Base-by-base conservation (phyloP, 2,329 filamentous ascomycete genomes). In the Uncinocarpus reesii region DNA sequence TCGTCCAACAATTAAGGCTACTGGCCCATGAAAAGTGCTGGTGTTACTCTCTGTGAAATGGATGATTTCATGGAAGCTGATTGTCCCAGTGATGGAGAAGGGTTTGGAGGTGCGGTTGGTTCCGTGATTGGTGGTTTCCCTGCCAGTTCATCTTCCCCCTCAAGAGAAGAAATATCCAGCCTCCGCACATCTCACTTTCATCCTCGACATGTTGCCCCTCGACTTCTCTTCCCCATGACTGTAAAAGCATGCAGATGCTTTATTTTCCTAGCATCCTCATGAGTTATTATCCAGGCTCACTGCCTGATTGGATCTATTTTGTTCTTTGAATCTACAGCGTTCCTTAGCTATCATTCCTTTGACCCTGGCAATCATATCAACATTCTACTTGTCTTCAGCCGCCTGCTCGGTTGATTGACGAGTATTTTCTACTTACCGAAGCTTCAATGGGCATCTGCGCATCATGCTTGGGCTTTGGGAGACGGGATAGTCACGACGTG, bases 391-490 rank as follows among this genome's bases (percentile, higher is more conserved):
- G 24, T 28, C 15, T 20, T 23, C 29, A 21, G 24, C 37, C 7
- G 3, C 13, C 18, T 36, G 24, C 32, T 42, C 26, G 26, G 15
- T 42, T 45, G 38, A 46, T 31, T 26, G 24, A 24, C 34, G 34
- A 16, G 42, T 38, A 41, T 38, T 20, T 31, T 23, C 26, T n/a
- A n/a, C 28, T 23, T 31, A 15, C 42, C 23, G 42, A 20, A 31
- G 18, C 34, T 56, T 60, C 62, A 59, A 71, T 71, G 69, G 69
- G 68, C 55, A 55, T 65, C 52, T 71, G 69, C 57, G 57, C 64
- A 49, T 71, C 68, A 16, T 71, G 69, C 36, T 20, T 47, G 35
- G 45, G 45, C 55, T 65, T 71, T 24, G 65, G 66, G 47, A 63
- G 66, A 53, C 63, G 62, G 43, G 65, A 67, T 34, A 62, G 58